Base-by-base conservation (phyloP, 352 stramenopile genomes). In the Phytopythium sindhum region DNA sequence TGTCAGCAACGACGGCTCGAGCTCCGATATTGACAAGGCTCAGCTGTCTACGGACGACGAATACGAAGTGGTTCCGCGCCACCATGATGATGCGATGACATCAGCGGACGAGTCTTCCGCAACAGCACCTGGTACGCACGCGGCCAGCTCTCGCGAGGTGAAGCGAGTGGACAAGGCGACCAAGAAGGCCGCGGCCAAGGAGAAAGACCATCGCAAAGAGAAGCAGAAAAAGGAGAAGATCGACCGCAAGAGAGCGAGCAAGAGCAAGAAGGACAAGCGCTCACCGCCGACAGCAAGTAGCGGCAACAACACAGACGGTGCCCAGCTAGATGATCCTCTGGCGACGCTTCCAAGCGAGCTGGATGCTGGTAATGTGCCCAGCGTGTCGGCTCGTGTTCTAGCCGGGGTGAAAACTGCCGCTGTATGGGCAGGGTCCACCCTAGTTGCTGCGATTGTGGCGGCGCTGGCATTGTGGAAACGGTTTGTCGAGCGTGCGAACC, bases 241-340 rank as follows among this genome's bases (percentile, higher is more conserved):
- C 0, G 80, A 82, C 4, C 77, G 86, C 53, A 88, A 83, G 62
- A 89, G 84, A 41, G 69, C 68, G 7, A 45, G 44, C 35, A 68
- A 70, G 31, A 70, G 57, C 24, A 88, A 84, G 57, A 92, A 90
- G 65, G 81, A 90, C 17, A 90, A 90, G 54, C 76, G 78, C 11
- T 67, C 77, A 28, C 73, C 71, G 48, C 69, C 71, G 45, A 60
- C 70, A 72, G 15, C n/a, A 1, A 12, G 31, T 2, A 35, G 21
- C 10, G 31, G 31, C 52, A 24, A 45, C 53, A 47, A 11, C 47
- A n/a, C 24, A 10, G 47, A 35, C 47, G 47, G 8, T 15, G 39
- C 12, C 0, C 55, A 28, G 3, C 37, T 24, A 9, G 39, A 81
- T 47, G 63, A 68, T 39, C 63, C 69, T 11, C 68, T 81, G 11